Base-by-base conservation (phyloP, 2,329 filamentous ascomycete genomes). In the Aureobasidium sp. region DNA sequence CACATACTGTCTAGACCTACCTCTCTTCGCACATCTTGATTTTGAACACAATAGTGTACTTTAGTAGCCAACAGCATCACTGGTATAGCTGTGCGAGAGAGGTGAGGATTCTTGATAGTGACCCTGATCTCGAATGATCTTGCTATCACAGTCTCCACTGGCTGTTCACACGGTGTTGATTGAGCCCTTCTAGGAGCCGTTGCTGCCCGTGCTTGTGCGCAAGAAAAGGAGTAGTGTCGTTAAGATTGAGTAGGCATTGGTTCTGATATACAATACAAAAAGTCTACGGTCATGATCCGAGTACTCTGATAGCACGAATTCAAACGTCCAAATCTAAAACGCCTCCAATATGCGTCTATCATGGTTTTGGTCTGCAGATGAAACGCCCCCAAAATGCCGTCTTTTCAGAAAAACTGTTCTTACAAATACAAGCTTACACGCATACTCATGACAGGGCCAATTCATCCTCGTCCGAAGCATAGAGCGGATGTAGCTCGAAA, bases 401-500 rank as follows among this genome's bases (percentile, higher is more conserved):
- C 29, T 5, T 24, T 41, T 15, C 27, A 48, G 41, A 17, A 20
- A 24, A n/a, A n/a, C 29, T 37, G 39, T 47, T 20, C 29, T 9
- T 53, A 48, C 17, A 53, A 47, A 47, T 61, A 61, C 59, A 61
- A 9, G 24, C 32, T 36, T 61, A 12, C 9, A n/a, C 7, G 36
- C 36, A 73, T 69, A 62, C 29, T 61, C 7, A 61, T 15, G 59
- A 41, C 27, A 61, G 5, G 13, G 43, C 39, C 48, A 47, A 24
- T 36, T 36, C 32, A 24, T 56, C 60, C 26, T 62, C 66, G 13
- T 70, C 69, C 15, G 65, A 61, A 36, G 63, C 64, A 4, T 75
- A 71, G 27, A 79, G 69, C 17, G 77, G 76, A 68, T 79, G 76
- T n/a, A 75, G 68, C 63, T 92, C 88, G 67, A 97, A 82, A 75